Percentiles rank a stretch among this genome's conserved stretches.
phyloP scores from a whole-genome alignment of 441 rosid species.

The Populus hybrid region DNA sequence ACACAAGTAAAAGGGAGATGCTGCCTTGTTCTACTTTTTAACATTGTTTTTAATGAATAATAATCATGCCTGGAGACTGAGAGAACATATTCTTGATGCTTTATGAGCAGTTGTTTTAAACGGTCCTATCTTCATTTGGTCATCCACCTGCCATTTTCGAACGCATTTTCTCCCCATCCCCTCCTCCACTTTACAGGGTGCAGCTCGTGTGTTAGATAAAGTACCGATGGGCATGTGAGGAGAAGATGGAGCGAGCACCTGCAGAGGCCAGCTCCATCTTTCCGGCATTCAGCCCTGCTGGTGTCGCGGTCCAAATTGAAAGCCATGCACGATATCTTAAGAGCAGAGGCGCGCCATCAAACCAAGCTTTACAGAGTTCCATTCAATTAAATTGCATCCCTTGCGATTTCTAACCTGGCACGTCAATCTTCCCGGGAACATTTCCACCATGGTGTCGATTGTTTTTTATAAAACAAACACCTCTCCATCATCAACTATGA shows the following conservation, averaged over 20 bases:
- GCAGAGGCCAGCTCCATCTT: neutral
- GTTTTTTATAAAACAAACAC: no score
- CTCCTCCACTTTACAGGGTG: neutral
- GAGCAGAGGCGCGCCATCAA: neutral
- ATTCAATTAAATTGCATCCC: neutral
- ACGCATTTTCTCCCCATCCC: no score
- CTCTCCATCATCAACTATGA: neutral
- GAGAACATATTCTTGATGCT: neutral
- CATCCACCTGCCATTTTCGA: neutral
- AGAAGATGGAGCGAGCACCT: neutral
- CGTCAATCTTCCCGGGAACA: neutral
- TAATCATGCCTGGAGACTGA: conserved; percentile 8
- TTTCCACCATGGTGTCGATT: neutral
- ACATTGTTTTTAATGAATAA: conserved; percentile 7
- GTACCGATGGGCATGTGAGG: neutral
- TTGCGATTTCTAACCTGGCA: neutral
- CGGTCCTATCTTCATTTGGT: neutral
- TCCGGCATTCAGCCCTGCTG: no score
- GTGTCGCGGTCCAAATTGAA: no score
- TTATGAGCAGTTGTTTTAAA: neutral
- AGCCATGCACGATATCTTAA: no score
- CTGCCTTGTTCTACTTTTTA: conserved; percentile 22
- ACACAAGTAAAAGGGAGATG: conserved; percentile 16
- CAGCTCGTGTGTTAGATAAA: neutral
- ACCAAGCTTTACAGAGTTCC: neutral